Conservation (phyloP, 2,329 filamentous ascomycete species). For the Escovopsis sp. region DNA sequence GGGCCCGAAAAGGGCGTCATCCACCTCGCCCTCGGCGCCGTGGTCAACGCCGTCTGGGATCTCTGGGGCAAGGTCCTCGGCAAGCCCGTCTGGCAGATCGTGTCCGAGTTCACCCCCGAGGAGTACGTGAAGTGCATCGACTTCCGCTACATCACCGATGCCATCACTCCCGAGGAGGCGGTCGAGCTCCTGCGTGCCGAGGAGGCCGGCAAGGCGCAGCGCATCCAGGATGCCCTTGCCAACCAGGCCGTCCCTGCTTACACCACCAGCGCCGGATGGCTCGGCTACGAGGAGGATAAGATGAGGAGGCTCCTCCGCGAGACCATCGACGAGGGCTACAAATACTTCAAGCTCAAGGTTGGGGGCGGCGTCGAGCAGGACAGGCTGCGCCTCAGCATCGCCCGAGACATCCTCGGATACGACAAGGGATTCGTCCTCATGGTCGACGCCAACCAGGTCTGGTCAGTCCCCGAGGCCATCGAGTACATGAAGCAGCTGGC, state of each 20-base stretch:
- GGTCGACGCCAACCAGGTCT: constrained; percentile 87
- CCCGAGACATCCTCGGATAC: constrained; percentile 65
- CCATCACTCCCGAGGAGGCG: constrained; percentile 72
- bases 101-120: constrained; percentile 77
- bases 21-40: constrained; percentile 75
- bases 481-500: constrained; percentile 68
- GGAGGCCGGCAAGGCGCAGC: constrained; percentile 51
- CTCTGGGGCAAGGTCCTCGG: constrained; percentile 76
- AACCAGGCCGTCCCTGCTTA: constrained; percentile 73
- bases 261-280: constrained; percentile 78
- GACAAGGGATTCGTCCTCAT: constrained; percentile 61
- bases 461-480: constrained; percentile 80
- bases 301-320: constrained; percentile 61
- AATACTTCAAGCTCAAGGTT: constrained; percentile 82
- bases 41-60: constrained; percentile 91
- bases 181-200: constrained; percentile 51
- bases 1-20: constrained; percentile 90
- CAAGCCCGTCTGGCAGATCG: constrained; percentile 81
- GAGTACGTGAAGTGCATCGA: constrained; percentile 79
- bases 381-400: constrained; percentile 52
- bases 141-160: constrained; percentile 87
- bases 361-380: constrained; percentile 63
- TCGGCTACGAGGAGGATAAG: constrained; percentile 81
- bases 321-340: constrained; percentile 61
- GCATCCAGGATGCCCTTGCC: constrained; percentile 57